Conservation (phyloP, 176 grass and related monocot genomes). For the Oryza meridionalis region DNA sequence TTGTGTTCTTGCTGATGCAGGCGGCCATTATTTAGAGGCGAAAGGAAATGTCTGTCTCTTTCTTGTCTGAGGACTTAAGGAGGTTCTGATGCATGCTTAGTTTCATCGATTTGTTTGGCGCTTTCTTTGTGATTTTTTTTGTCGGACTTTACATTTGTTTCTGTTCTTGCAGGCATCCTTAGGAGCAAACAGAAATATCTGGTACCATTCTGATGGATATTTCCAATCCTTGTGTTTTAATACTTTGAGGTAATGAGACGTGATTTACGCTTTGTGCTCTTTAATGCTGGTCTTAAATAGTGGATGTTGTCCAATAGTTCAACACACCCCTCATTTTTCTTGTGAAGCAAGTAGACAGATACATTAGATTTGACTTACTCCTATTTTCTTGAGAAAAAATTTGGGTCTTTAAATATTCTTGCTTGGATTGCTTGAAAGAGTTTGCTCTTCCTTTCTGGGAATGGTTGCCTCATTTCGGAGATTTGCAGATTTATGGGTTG, state of each 20-base stretch:
- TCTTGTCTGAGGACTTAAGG: not conserved
- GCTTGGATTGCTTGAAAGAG: slow-evolving; percentile 31
- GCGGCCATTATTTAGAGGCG: not conserved
- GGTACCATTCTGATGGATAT: not conserved
- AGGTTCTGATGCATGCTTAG: not conserved
- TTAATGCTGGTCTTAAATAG: not conserved
- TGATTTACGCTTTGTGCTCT: not conserved
- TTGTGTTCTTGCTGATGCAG: not conserved
- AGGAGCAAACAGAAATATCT: not conserved
- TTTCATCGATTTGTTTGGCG: not conserved
- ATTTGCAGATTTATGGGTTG: not conserved
- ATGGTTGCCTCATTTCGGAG: not conserved
- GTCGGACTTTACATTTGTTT: not conserved
- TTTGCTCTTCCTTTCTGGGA: slow-evolving; percentile 20
- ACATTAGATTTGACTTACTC: slow-evolving; percentile 1
- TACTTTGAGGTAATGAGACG: not conserved
- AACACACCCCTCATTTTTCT: slow-evolving; percentile 32
- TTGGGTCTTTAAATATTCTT: not conserved
- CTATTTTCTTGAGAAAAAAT: not conserved
- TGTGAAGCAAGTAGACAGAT: slow-evolving; percentile 33
- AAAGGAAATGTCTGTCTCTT: not conserved
- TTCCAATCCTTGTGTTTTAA: not conserved
- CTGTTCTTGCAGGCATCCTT: slow-evolving; percentile 1
- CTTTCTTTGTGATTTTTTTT: not conserved
- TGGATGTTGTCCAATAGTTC: not conserved